Conservation (phyloP, 345 rosid genomes). For the Isatis tinctoria region DNA sequence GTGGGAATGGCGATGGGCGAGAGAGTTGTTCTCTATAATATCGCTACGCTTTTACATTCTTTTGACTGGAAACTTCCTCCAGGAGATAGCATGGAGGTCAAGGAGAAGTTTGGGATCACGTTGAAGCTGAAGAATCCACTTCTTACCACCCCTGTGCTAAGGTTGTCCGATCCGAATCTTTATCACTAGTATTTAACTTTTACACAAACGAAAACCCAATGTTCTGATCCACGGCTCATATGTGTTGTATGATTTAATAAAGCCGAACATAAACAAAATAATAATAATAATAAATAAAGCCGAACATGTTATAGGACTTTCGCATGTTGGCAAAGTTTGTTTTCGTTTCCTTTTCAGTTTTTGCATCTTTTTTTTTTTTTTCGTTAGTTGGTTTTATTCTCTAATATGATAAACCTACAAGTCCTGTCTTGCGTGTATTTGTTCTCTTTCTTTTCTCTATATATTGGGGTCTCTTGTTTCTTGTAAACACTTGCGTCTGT, state of each 20-base stretch:
- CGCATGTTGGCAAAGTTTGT: neutral
- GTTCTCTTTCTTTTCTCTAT: no score
- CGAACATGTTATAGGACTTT: neutral
- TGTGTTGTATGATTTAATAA: neutral
- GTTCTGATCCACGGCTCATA: neutral
- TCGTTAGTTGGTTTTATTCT: no score
- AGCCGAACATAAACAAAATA: neutral
- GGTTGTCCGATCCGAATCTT: neutral
- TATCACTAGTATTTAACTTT: neutral
- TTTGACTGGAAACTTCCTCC: neutral
- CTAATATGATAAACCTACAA: no score
- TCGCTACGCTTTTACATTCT: constrained; percentile 6
- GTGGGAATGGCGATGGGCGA: constrained; percentile 1
- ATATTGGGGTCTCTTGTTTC: no score
- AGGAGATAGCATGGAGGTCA: neutral
- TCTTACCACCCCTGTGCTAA: neutral
- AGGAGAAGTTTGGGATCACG: neutral
- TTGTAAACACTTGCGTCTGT: no score
- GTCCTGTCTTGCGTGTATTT: no score
- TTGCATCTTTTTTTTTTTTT: no score
- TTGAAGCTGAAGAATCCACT: constrained; percentile 7
- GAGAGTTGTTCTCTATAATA: neutral
- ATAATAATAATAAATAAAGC: neutral
- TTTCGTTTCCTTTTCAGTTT: neutral
- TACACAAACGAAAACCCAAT: neutral